These are phyloP conservation scores for Infundibulicybe gibba DNA, from an alignment of 768 basidiomycete genomes.

Conservation along the genomic window DNA sequence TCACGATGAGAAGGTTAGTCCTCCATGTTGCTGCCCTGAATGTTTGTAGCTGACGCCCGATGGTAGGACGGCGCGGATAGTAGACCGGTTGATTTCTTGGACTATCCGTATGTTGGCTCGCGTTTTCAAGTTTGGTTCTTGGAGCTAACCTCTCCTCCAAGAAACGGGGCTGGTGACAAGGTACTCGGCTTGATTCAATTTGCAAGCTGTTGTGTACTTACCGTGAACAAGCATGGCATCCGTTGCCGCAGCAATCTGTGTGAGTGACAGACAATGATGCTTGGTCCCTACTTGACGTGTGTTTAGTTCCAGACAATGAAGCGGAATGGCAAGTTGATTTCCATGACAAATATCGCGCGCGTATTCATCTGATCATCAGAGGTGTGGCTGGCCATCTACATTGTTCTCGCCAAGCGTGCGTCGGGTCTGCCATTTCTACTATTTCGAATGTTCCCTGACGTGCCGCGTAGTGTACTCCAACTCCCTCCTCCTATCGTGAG, in stretches of 20 bases:
- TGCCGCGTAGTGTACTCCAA: constrained; percentile 23
- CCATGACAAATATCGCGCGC: background rate
- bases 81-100: constrained; percentile 18
- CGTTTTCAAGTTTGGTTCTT: background rate
- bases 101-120: constrained; percentile 16
- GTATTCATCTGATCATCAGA: constrained; percentile 6
- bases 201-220: background rate
- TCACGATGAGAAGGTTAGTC: constrained; percentile 6
- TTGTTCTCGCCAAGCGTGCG: constrained; percentile 19
- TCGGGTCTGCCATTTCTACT: background rate
- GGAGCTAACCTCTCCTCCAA: background rate
- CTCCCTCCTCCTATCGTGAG: constrained; percentile 17
- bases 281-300: background rate
- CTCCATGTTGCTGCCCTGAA: too few relatives aligned
- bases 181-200: constrained; percentile 2
- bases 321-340: constrained; percentile 8
- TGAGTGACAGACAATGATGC: constrained; percentile 3
- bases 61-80: constrained; percentile 11
- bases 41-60: background rate
- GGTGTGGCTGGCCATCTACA: constrained; percentile 22
- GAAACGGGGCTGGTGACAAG: constrained; percentile 20
- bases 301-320: constrained; percentile 19
- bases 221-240: constrained; percentile 14
- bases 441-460: background rate
- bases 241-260: constrained; percentile 15